phyloP scores from a whole-genome alignment of 768 basidiomycete species.

The Amanita subjunquillea region DNA sequence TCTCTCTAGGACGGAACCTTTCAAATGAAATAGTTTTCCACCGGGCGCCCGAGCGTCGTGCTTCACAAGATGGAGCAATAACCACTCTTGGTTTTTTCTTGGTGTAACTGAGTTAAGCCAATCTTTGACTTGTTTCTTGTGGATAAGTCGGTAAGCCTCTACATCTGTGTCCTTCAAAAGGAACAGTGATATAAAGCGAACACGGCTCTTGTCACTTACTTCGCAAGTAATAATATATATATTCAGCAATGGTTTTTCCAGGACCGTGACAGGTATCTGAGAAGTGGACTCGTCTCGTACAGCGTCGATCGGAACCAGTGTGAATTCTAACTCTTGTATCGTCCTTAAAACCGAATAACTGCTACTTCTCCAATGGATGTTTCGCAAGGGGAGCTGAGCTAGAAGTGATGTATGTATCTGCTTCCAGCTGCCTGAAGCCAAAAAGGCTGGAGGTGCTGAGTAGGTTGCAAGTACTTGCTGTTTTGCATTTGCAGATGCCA shows the following conservation, averaged over 20 bases:
- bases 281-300: constrained; percentile 66
- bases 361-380: constrained; percentile 85
- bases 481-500: constrained; percentile 15
- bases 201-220: constrained; percentile 30
- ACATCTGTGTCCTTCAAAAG: constrained; percentile 42
- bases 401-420: constrained; percentile 54
- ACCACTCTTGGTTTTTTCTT: constrained; percentile 86
- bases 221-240: constrained; percentile 84
- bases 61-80: constrained; percentile 78
- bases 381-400: constrained; percentile 76
- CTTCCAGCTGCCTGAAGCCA: constrained; percentile 64
- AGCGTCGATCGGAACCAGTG: constrained; percentile 56
- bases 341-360: constrained; percentile 68
- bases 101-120: constrained; percentile 66
- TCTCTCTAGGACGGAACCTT: constrained; percentile 80
- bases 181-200: constrained; percentile 3
- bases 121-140: constrained; percentile 84
- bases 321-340: constrained; percentile 81
- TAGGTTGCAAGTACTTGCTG: constrained; percentile 61
- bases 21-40: constrained; percentile 74
- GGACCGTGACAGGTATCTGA: constrained; percentile 63
- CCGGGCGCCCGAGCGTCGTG: constrained; percentile 52
- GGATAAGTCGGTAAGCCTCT: constrained; percentile 68
- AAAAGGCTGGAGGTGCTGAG: constrained; percentile 49
- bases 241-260: constrained; percentile 84